Evolutionary conservation across 1,284 basidiomycete species (phyloP).

Genomic region (Neolentinus lepideus): DNA sequence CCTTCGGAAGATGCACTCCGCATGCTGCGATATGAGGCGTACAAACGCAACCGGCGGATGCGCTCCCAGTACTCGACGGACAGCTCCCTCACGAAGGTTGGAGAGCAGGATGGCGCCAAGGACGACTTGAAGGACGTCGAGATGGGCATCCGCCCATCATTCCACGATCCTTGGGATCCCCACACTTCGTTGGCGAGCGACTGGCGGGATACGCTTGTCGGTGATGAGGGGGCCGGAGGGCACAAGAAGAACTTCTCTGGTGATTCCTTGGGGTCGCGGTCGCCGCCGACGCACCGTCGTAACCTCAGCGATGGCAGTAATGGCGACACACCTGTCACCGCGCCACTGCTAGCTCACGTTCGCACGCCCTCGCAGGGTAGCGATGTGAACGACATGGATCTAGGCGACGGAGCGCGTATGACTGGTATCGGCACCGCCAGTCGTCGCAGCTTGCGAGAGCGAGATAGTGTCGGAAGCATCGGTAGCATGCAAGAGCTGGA

Average conservation of each 20-base stretch:
- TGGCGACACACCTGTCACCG: conserved; percentile 17
- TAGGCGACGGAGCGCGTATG: not conserved
- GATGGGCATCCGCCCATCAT: conserved; percentile 1
- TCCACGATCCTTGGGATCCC: conserved; percentile 16
- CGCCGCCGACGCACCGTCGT: conserved; percentile 8
- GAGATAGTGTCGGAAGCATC: not conserved
- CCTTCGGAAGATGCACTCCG: conserved; percentile 24
- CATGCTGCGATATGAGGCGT: conserved; percentile 20
- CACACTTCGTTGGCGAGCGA: conserved; percentile 10
- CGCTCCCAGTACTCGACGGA: conserved; percentile 27
- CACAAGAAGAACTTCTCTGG: not conserved
- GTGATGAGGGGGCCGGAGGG: not conserved
- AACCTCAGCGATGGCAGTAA: conserved; percentile 18
- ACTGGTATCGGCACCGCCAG: not conserved
- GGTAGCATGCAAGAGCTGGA: not conserved
- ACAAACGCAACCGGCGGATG: conserved; percentile 19
- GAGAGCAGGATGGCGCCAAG: conserved; percentile 17
- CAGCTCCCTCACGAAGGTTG: conserved; percentile 25
- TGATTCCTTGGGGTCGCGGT: conserved; percentile 6
- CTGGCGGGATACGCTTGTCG: conserved; percentile 21
- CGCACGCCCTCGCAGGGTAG: conserved; percentile 13
- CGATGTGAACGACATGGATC: not conserved
- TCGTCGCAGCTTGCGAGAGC: not conserved
- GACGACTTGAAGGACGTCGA: conserved; percentile 14
- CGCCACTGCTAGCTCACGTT: conserved; percentile 26